Evolutionary conservation across 768 basidiomycete species (phyloP).

Genomic region (Suillus subalutaceus): DNA sequence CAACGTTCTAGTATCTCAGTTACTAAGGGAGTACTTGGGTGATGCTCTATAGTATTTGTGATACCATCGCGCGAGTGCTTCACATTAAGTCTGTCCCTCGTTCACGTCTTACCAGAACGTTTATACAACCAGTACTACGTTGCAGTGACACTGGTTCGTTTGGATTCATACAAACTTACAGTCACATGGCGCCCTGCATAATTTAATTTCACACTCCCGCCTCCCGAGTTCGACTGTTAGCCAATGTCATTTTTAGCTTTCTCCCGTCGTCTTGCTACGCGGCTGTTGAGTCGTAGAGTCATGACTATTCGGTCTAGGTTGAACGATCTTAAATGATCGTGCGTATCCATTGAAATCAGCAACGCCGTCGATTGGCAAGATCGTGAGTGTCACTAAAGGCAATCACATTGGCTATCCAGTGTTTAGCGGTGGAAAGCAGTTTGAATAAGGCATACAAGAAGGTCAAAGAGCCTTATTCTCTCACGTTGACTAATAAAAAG

Average conservation of each 20-base stretch:
- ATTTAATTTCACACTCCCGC: neutral
- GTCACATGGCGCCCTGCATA: neutral
- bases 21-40: too few species aligned
- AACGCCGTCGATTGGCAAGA: neutral
- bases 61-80: neutral
- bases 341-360: neutral
- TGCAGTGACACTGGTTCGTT: neutral
- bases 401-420: neutral
- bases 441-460: conserved; percentile 1
- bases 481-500: conserved; percentile 5
- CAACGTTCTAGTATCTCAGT: too few species aligned
- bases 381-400: neutral
- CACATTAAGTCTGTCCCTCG: neutral
- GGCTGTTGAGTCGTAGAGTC: neutral
- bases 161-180: neutral
- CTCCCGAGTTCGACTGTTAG: neutral
- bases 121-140: neutral
- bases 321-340: neutral
- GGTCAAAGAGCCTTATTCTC: conserved; percentile 4
- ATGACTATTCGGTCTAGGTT: neutral
- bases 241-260: neutral
- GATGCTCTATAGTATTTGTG: too few species aligned
- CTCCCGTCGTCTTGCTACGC: neutral
- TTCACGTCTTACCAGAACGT: neutral
- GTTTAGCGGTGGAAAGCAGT: neutral